Evolutionary conservation across 2,329 filamentous ascomycete genomes (phyloP).

Genomic region (Fusarium devonianum): DNA sequence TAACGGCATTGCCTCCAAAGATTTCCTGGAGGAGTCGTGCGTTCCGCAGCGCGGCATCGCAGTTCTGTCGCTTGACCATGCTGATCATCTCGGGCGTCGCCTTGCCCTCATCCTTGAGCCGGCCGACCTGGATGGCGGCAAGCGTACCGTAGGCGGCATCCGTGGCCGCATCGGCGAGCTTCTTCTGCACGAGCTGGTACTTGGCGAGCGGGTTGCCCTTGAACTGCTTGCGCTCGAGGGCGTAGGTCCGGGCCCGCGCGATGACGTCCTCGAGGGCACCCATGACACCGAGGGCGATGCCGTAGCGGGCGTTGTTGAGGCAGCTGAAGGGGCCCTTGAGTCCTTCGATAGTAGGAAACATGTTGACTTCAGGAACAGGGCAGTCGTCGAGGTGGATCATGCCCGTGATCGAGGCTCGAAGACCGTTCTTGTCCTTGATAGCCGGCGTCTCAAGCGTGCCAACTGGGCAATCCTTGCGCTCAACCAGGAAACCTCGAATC

Average conservation of each 20-base stretch:
- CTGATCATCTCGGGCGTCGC: conserved; percentile 93
- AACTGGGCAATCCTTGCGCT: conserved; percentile 82
- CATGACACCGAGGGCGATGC: conserved; percentile 93
- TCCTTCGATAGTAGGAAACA: conserved; percentile 91
- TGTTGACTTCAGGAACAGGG: conserved; percentile 87
- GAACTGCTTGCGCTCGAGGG: conserved; percentile 95
- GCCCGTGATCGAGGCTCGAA: conserved; percentile 91
- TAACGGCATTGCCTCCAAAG: conserved; percentile 97
- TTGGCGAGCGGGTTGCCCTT: conserved; percentile 93
- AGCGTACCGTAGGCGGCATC: conserved; percentile 92
- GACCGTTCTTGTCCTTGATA: conserved; percentile 94
- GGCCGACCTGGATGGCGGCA: conserved; percentile 87
- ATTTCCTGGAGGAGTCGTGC: conserved; percentile 88
- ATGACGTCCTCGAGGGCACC: conserved; percentile 95
- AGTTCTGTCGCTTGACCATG: conserved; percentile 98
- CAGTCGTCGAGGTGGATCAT: conserved; percentile 97
- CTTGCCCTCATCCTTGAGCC: conserved; percentile 91
- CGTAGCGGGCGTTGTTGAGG: conserved; percentile 90
- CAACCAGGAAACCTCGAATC: conserved; percentile 91
- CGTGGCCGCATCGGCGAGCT: conserved; percentile 89
- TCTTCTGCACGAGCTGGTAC: conserved; percentile 98
- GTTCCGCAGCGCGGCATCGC: conserved; percentile 84
- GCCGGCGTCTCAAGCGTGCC: conserved; percentile 91
- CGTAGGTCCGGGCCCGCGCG: conserved; percentile 79
- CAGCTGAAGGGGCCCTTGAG: conserved; percentile 90